Base-by-base conservation (phyloP, 2,329 filamentous ascomycete genomes). In the Trematosphaeria pertusa region DNA sequence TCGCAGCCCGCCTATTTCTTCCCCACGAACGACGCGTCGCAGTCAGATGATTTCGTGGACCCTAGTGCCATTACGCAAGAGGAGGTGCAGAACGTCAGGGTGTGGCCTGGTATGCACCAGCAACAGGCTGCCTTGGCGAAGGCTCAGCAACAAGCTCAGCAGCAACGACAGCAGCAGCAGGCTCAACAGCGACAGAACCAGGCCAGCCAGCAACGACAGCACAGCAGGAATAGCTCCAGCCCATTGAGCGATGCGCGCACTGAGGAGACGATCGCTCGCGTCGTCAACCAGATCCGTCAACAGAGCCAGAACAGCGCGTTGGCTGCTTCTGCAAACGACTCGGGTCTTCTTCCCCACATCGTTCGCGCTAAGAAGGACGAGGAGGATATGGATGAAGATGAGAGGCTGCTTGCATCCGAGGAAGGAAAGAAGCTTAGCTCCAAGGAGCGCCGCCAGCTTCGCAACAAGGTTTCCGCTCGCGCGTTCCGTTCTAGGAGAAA, bases 391-490 rank as follows among this genome's bases (percentile, higher is more conserved):
- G 94, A 99, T 62, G 93, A 97, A 72, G 94, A 97, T 63, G 94
- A 97, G 80, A 84, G 90, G 58, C 80, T 97, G 8, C 80, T 97
- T 37, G 91, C 91, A n/a, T 97, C 91, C 51, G 94, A 99, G 65
- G 93, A 97, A 75, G 94, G 93, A 64, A 99, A 99, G 86, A 97
- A 97, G 79, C 83, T 99, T n/a, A 94, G 87, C 75, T 96, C 91
- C 80, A 97, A 97, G 78, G 92, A 97, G 75, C 87, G 94, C 50
- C 87, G 94, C 59, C 94, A 97, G 74, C 82, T 99, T n/a, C 86
- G 94, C 56, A 99, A 99, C 83, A 99, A 99, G 77, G 94, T 99
- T 4, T 99, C 94, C 32, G 94, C 94, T 53, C 90, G 94, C 60
- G 93, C 93, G 40, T 99, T 99, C 85, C 88, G 94, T 46, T 97